phyloP scores from a whole-genome alignment of 805 yeast species.

The Candida dajiaensis region DNA sequence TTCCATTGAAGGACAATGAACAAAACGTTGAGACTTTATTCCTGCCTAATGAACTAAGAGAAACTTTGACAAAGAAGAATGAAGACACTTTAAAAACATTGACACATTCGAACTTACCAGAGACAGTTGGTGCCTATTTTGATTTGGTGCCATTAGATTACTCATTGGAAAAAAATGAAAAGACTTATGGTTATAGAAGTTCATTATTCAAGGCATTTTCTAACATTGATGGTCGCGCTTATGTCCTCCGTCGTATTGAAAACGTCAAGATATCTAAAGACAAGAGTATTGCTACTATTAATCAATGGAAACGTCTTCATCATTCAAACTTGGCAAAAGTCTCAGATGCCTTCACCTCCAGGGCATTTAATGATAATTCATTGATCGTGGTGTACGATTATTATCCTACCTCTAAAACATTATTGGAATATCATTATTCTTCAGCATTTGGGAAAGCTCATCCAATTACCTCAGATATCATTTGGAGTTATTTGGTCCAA shows the following conservation, averaged over 20 bases:
- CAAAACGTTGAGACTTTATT: constrained; percentile 65
- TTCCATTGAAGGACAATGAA: constrained; percentile 64
- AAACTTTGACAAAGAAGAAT: constrained; percentile 62
- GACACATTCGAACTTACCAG: constrained; percentile 57
- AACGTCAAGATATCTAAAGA: constrained; percentile 50
- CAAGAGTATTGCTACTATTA: constrained; percentile 51
- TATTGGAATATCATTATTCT: constrained; percentile 62
- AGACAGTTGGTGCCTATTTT: constrained; percentile 75
- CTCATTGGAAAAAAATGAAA: constrained; percentile 28
- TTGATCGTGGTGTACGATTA: constrained; percentile 79
- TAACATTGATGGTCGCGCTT: constrained; percentile 70
- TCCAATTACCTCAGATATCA: constrained; percentile 51
- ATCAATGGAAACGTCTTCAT: constrained; percentile 57
- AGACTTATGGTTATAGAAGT: constrained; percentile 47
- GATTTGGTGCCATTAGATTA: constrained; percentile 78
- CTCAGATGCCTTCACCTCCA: constrained; percentile 79
- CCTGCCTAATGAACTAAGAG: constrained; percentile 67
- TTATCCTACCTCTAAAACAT: constrained; percentile 68
- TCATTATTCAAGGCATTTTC: constrained; percentile 76
- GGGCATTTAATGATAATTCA: constrained; percentile 77
- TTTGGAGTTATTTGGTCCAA: constrained; percentile 79
- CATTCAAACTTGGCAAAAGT: constrained; percentile 59
- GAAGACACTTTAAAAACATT: constrained; percentile 75
- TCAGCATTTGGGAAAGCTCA: constrained; percentile 35
- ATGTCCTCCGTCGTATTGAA: constrained; percentile 71